Percentiles rank a stretch among this genome's conserved stretches.
phyloP scores from a whole-genome alignment of 495 filamentous ascomycete genomes.

The Xylaria telfairii region DNA sequence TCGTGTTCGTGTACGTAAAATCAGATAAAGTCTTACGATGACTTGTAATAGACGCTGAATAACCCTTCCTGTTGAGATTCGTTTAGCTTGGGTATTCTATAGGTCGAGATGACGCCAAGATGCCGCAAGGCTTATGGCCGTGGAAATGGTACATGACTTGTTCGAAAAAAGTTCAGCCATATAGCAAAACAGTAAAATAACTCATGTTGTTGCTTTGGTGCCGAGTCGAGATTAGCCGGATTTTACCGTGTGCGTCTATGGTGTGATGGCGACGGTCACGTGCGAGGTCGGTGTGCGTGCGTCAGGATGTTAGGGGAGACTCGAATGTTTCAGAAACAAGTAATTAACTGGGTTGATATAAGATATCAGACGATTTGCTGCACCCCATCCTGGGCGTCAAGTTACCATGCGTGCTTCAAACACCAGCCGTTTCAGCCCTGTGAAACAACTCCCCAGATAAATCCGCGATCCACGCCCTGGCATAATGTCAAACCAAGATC shows the following conservation, averaged over 20 bases:
- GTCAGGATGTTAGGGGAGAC: not conserved
- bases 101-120: not conserved
- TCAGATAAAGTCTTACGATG: not conserved
- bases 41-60: not conserved
- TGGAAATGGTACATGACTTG: not conserved
- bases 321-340: slow-evolving; percentile 13
- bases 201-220: not conserved
- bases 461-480: slow-evolving; percentile 15
- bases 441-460: slow-evolving; percentile 12
- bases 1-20: not conserved
- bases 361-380: not conserved
- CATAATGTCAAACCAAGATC: not conserved
- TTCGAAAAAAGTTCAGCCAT: no score
- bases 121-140: not conserved
- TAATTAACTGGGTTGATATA: not conserved
- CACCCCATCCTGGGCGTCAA: not conserved
- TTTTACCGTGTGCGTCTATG: not conserved
- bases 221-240: not conserved
- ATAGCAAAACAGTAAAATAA: not conserved
- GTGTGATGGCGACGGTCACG: not conserved
- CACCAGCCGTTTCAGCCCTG: slow-evolving; percentile 10
- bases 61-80: not conserved
- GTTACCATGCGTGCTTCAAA: slow-evolving; percentile 14
- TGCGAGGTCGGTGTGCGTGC: not conserved
- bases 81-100: not conserved